phyloP scores from a whole-genome alignment of 1,284 basidiomycete species.

The Irpex lacteus region DNA sequence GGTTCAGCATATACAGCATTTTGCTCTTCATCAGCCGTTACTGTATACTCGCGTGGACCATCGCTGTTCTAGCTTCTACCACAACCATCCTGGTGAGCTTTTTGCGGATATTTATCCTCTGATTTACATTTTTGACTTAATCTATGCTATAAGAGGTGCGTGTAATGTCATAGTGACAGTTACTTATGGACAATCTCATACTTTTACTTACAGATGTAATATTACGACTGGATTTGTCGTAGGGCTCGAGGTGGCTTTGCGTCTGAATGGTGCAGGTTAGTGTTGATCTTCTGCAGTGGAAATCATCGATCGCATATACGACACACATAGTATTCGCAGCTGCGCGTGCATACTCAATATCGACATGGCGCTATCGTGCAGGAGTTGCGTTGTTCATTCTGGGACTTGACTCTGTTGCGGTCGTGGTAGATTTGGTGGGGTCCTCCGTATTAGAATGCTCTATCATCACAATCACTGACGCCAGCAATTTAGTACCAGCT shows the following conservation, averaged over 20 bases:
- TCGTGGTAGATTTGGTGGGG: neutral
- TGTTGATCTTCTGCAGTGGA: too few species aligned
- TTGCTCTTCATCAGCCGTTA: neutral
- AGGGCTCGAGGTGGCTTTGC: too few species aligned
- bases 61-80: neutral
- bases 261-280: too few species aligned
- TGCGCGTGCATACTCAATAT: neutral
- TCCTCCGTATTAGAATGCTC: neutral
- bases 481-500: neutral
- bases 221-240: too few species aligned
- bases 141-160: too few species aligned
- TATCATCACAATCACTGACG: neutral
- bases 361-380: neutral
- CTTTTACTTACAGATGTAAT: too few species aligned
- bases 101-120: too few species aligned
- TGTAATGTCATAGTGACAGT: too few species aligned
- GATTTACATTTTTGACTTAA: too few species aligned
- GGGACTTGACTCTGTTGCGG: neutral
- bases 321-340: neutral
- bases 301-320: neutral
- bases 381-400: neutral
- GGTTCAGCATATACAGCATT: neutral
- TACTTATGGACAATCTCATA: too few species aligned
- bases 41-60: neutral
- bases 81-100: neutral